A percentile compares a stretch with the other conserved stretches of the same genome.
phyloP scores from a whole-genome alignment of 768 basidiomycete species.

The Auricularia sp. region DNA sequence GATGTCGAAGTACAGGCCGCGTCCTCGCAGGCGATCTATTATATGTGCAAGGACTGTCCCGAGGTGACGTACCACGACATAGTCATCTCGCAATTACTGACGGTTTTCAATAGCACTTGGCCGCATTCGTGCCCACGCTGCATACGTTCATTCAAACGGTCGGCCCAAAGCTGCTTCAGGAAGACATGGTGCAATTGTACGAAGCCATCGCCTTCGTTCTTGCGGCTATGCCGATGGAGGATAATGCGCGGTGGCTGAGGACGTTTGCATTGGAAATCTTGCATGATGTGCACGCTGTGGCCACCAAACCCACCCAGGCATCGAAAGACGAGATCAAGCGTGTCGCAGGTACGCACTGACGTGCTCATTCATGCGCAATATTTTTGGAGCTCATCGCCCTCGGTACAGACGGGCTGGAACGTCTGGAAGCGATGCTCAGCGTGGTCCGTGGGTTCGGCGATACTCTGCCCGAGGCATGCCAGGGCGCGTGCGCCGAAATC shows the following conservation, averaged over 20 bases:
- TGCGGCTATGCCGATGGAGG: slow-evolving; percentile 83
- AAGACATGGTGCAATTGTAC: slow-evolving; percentile 85
- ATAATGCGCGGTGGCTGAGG: slow-evolving; percentile 76
- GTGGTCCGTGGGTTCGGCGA: slow-evolving; percentile 77
- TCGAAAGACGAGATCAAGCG: slow-evolving; percentile 64
- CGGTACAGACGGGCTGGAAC: slow-evolving; percentile 70
- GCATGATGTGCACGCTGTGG: slow-evolving; percentile 56
- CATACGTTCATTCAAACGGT: slow-evolving; percentile 79
- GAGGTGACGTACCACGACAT: slow-evolving; percentile 35
- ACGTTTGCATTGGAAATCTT: slow-evolving; percentile 83
- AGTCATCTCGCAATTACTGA: neutral
- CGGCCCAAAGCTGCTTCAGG: slow-evolving; percentile 69
- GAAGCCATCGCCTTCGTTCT: slow-evolving; percentile 96
- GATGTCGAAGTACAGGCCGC: slow-evolving; percentile 83
- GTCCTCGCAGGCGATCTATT: slow-evolving; percentile 92
- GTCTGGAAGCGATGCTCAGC: slow-evolving; percentile 83
- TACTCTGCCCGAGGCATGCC: slow-evolving; percentile 70
- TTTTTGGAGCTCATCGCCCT: slow-evolving; percentile 4
- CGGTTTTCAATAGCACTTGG: slow-evolving; percentile 56
- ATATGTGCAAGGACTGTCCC: slow-evolving; percentile 94
- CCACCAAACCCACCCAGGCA: slow-evolving; percentile 41
- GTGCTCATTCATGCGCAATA: slow-evolving; percentile 4
- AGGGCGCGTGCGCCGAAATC: slow-evolving; percentile 64
- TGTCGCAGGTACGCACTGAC: slow-evolving; percentile 49
- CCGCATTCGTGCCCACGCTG: slow-evolving; percentile 84